Percentiles rank a stretch among this genome's conserved stretches.
These are phyloP conservation scores for Tilletia walkeri DNA, from an alignment of 1,284 basidiomycete genomes.

Conservation along the genomic window DNA sequence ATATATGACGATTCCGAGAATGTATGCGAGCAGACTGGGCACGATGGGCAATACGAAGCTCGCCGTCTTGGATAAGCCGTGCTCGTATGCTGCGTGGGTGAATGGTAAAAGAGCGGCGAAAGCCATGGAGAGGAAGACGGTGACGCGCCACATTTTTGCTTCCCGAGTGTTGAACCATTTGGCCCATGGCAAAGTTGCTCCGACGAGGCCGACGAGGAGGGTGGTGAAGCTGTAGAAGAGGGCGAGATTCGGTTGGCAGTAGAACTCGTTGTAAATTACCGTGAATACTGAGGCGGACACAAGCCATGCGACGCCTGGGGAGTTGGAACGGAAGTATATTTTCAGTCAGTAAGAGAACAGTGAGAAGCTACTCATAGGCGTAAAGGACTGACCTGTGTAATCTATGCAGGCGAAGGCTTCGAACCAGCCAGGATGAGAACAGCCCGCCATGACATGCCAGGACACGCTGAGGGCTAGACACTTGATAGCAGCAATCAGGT, in stretches of 20 bases:
- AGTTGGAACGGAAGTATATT: too few species aligned
- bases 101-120: slow-evolving; percentile 49
- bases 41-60: slow-evolving; percentile 49
- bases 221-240: slow-evolving; percentile 47
- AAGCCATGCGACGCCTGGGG: slow-evolving; percentile 32
- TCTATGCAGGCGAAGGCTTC: slow-evolving; percentile 53
- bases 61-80: slow-evolving; percentile 43
- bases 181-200: slow-evolving; percentile 52
- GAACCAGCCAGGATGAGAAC: slow-evolving; percentile 47
- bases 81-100: slow-evolving; percentile 47
- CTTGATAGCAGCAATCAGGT: slow-evolving; percentile 52
- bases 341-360: background rate
- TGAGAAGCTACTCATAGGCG: too few species aligned
- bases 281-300: slow-evolving; percentile 53
- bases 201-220: slow-evolving; percentile 41
- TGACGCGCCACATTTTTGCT: slow-evolving; percentile 48
- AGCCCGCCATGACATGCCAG: slow-evolving; percentile 55
- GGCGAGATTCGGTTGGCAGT: slow-evolving; percentile 53
- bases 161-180: slow-evolving; percentile 51
- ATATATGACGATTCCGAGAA: slow-evolving; percentile 49
- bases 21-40: slow-evolving; percentile 45
- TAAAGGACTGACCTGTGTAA: slow-evolving; percentile 43
- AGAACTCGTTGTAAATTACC: slow-evolving; percentile 54
- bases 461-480: slow-evolving; percentile 48
- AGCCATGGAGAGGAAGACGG: slow-evolving; percentile 50